Conservation (phyloP, 106 monocot genomes). For the Alisma plantagoaquatica region DNA sequence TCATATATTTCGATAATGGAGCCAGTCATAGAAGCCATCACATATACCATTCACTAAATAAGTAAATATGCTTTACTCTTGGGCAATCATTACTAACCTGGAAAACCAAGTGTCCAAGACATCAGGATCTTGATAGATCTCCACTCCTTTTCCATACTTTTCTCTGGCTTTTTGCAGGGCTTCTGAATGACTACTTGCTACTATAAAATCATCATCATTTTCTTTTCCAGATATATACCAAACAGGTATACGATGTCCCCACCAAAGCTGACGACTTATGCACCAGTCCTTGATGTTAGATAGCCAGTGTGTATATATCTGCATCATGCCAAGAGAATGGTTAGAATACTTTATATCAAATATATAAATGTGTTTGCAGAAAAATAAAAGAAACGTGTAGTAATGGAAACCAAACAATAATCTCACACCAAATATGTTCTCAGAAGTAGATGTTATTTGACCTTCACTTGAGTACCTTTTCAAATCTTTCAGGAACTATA, state of each 20-base stretch:
- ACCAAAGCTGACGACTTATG: slow-evolving; percentile 98
- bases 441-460: too few species aligned
- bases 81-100: slow-evolving; percentile 48
- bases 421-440: too few species aligned
- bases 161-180: slow-evolving; percentile 65
- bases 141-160: slow-evolving; percentile 84
- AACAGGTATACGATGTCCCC: slow-evolving; percentile 98
- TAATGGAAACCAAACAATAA: neutral
- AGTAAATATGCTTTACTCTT: too few species aligned
- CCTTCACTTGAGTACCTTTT: slow-evolving; percentile 48
- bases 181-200: slow-evolving; percentile 72
- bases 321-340: slow-evolving; percentile 3
- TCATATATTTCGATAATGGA: too few species aligned
- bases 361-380: too few species aligned
- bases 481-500: slow-evolving; percentile 93
- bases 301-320: slow-evolving; percentile 96
- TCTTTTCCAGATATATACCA: slow-evolving; percentile 89
- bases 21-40: too few species aligned
- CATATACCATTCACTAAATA: too few species aligned
- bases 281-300: slow-evolving; percentile 99
- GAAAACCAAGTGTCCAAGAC: slow-evolving; percentile 99
- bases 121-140: slow-evolving; percentile 99
- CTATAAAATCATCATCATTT: slow-evolving; percentile 87
- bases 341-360: neutral
- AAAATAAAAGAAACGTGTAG: neutral